phyloP scores from a whole-genome alignment of 306 rosid species.

The Gynostemma pentaphyllum region DNA sequence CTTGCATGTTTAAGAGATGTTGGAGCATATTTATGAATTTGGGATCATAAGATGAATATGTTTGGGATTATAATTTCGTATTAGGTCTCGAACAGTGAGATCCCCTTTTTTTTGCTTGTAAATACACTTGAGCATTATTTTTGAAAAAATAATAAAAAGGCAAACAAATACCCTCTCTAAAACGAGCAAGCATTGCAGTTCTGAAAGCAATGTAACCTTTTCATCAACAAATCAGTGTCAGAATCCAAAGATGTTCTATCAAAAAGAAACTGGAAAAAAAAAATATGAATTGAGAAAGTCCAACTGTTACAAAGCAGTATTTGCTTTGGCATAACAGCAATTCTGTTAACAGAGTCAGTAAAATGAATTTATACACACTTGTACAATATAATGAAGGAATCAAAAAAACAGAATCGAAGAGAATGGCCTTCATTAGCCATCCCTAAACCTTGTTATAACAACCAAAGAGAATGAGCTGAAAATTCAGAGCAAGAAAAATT shows the following conservation, averaged over 20 bases:
- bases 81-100: no score
- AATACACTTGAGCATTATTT: no score
- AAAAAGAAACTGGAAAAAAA: not conserved
- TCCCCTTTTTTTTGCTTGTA: no score
- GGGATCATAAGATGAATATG: no score
- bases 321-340: not conserved
- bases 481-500: not conserved
- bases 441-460: constrained; percentile 1
- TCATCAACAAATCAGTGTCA: not conserved
- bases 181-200: not conserved
- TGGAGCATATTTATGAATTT: no score
- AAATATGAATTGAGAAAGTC: not conserved
- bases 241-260: not conserved
- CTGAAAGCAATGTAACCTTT: not conserved
- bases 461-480: not conserved
- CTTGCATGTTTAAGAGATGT: no score
- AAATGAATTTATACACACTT: constrained; percentile 32
- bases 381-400: constrained; percentile 21
- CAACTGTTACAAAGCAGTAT: not conserved
- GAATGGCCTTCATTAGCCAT: constrained; percentile 39
- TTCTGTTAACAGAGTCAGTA: constrained; percentile 2
- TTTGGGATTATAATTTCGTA: no score
- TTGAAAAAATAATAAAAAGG: no score
- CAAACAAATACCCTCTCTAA: no score
- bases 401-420: constrained; percentile 42